Base-by-base conservation (phyloP, 257 asterid genomes). In the Fraxinus excelsior region DNA sequence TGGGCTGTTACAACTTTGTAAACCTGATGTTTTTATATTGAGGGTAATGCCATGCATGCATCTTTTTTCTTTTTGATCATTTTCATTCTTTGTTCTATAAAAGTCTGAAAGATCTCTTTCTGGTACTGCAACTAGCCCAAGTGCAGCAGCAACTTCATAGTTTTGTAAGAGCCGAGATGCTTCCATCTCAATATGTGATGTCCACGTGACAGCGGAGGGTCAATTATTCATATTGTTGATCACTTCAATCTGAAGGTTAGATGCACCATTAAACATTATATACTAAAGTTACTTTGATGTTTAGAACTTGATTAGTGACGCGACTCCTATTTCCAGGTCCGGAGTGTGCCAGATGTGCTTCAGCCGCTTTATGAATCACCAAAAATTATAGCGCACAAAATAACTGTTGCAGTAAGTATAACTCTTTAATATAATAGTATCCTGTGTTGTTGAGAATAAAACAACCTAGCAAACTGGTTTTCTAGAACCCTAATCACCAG, bases 181-280 rank as follows among this genome's bases (percentile, higher is more conserved):
- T 93, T 84, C 97, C 97, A n/a, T 90, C 96, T 16, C 97, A 98
- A 70, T 93, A 90, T 82, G 79, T 96, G 81, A 88, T 96, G 98
- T 68, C 97, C 98, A 0, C 89, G 93, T 58, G 99, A 95, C 13
- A 98, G 99, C 69, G 98, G 99, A 76, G 99, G 99, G 66, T 95
- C 99, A n/a, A 95, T 93, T 79, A 93, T 95, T 77, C 98, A 95
- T 83, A 93, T 95, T n/a, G 97, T 95, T 49, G 99, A 95, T 80
- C n/a, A 95, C 88, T 81, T 91, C 31, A 93, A 90, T 82, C 87
- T 95, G 1, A 91, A 96, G 99, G 98, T 90, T 65, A 25, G 34
- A 62, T 28, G 31, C 8, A 21, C 16, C 40, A 6, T 23, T 29
- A n/a, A 9, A 13, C 83, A 9, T 2, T 25, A 51, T 46, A 34